phyloP scores from a whole-genome alignment of 306 rosid genomes.

The Cicer arietinum region DNA sequence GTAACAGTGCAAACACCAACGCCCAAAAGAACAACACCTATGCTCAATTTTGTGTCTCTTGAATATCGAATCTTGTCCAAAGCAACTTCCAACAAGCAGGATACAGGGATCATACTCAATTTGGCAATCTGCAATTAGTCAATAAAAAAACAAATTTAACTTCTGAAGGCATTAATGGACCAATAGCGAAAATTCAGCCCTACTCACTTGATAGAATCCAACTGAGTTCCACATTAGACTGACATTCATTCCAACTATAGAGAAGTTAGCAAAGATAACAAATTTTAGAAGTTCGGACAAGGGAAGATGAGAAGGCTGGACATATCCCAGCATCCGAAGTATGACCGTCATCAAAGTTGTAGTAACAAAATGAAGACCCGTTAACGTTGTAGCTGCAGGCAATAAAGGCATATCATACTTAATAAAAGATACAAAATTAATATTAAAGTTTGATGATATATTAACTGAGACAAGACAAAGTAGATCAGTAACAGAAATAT shows the following conservation, averaged over 20 bases:
- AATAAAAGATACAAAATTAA: conserved; percentile 15
- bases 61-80: conserved; percentile 83
- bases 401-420: conserved; percentile 35
- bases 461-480: conserved; percentile 22
- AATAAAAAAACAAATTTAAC: conserved; percentile 40
- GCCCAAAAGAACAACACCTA: conserved; percentile 73
- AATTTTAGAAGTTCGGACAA: conserved; percentile 79
- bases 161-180: conserved; percentile 33
- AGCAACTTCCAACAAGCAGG: conserved; percentile 82
- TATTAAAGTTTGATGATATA: not conserved
- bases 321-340: conserved; percentile 73
- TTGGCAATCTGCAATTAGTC: conserved; percentile 73
- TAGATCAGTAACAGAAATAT: conserved; percentile 30
- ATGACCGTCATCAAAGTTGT: conserved; percentile 76
- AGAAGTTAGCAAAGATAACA: conserved; percentile 86
- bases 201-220: conserved; percentile 89
- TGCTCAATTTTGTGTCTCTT: conserved; percentile 87
- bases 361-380: conserved; percentile 82
- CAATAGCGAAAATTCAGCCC: conserved; percentile 33
- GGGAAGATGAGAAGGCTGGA: conserved; percentile 84
- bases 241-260: conserved; percentile 91
- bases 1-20: conserved; percentile 87
- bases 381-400: conserved; percentile 87
- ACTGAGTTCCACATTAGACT: conserved; percentile 98
- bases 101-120: conserved; percentile 90